Percentiles rank a stretch among this genome's conserved stretches.
Evolutionary conservation across 1,284 basidiomycete genomes (phyloP).

Genomic region (Gomphus sp.): DNA sequence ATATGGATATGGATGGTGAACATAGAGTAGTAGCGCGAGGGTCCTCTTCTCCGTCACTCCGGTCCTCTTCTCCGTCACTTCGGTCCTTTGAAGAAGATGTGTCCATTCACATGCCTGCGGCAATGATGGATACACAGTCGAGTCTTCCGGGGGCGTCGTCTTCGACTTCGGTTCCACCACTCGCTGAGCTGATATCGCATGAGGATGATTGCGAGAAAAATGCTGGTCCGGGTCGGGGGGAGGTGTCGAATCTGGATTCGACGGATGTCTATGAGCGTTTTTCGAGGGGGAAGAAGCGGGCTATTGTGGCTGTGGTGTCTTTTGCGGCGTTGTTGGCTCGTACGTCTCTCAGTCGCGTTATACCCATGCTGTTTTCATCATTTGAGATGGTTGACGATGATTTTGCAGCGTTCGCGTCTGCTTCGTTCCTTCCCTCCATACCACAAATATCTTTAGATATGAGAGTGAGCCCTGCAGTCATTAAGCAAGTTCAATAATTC

Average conservation of each 20-base stretch:
- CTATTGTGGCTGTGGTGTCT: conserved; percentile 43
- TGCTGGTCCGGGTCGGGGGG: not conserved
- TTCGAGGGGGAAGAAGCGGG: conserved; percentile 34
- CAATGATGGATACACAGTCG: no score
- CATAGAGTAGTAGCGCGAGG: no score
- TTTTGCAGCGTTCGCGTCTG: not conserved
- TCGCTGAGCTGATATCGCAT: no score
- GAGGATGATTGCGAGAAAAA: not conserved
- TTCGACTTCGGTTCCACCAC: no score
- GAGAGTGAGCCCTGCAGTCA: conserved; percentile 10
- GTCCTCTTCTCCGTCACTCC: no score
- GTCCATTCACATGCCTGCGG: no score
- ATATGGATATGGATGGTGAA: no score
- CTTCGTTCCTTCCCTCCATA: conserved; percentile 17
- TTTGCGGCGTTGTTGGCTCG: conserved; percentile 39
- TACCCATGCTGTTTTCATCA: not conserved
- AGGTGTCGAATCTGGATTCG: conserved; percentile 12
- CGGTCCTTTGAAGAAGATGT: no score
- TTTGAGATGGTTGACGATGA: not conserved
- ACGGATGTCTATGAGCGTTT: conserved; percentile 39
- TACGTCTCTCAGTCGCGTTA: conserved; percentile 19
- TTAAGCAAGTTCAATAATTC: conserved; percentile 11
- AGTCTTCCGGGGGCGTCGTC: no score
- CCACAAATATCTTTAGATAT: conserved; percentile 16
- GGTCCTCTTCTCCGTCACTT: no score